Evolutionary conservation across 441 rosid genomes (phyloP), one percentile per base, ranked within the genome.

Genomic region (Pelargonium citronellum): DNA sequence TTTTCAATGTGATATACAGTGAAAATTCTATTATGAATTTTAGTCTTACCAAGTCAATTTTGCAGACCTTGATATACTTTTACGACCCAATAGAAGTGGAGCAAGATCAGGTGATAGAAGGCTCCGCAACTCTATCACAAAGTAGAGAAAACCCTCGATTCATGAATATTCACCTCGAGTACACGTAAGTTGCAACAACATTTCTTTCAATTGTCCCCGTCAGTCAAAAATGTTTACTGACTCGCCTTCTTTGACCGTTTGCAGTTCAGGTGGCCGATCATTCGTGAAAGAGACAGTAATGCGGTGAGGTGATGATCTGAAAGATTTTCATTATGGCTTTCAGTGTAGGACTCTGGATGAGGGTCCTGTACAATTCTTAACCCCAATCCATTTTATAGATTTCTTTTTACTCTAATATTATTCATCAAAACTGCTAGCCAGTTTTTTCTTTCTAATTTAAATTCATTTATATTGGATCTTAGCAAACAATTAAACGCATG

Each of bases 161-260:
- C 85, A 91, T 95, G 99, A 95, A 95, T 82, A 95, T 95, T 74
- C 94, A 86, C 82, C 92, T 95, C 5, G 90, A 87, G 73, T 92
- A 86, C 83, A 74, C 86, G 99, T 92, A 72, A 85, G 96, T 84
- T 61, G 37, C n/a, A n/a, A n/a, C 69, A 71, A 49, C 7, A 4
- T 10, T 13, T 34, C 47, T 51, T 69, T 70, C 8, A 69, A 49
- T 64, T 3, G 44, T 61, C 6, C 13, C 63, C 13, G 24, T 9
- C 69, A 46, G 10, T 71, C 24, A 70, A 65, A 65, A 64, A n/a
- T 64, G 12, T 57, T 8, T 10, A 22, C 9, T 57, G 27, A 57
- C 63, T 9, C 27, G 12, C 8, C 9, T 17, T 20, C 20, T 39
- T 70, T 70, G 70, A 67, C 74, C 69, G 60, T 73, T 73, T 83